Conservation (phyloP, 2,329 filamentous ascomycete genomes). For the Hawksworthiomyces lignivorus region DNA sequence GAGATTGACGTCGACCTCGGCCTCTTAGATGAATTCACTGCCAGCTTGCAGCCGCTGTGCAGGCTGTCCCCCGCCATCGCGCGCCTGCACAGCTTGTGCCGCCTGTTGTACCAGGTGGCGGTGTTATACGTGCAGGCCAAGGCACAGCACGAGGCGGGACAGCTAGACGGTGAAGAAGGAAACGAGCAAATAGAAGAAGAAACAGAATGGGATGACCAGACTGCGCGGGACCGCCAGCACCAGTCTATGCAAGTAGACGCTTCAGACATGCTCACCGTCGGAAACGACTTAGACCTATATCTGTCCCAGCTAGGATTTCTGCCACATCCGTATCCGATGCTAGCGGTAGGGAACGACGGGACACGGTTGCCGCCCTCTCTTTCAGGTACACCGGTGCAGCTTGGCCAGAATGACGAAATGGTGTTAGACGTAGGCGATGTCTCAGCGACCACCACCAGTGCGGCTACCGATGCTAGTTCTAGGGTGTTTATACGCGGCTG, state of each 20-base stretch:
- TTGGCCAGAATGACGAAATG: too few species aligned
- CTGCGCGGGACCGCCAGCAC: slow-evolving; percentile 23
- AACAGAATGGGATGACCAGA: background rate
- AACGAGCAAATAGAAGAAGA: too few species aligned
- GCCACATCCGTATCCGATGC: slow-evolving; percentile 21
- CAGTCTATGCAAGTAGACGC: slow-evolving; percentile 32
- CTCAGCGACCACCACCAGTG: too few species aligned
- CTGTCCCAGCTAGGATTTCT: slow-evolving; percentile 56
- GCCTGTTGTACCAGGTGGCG: slow-evolving; percentile 54
- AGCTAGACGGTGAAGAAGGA: too few species aligned
- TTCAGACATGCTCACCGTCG: slow-evolving; percentile 31
- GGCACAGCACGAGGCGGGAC: slow-evolving; percentile 24
- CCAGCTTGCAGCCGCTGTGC: slow-evolving; percentile 43
- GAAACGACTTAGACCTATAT: slow-evolving; percentile 57
- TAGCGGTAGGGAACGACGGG: too few species aligned
- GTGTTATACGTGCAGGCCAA: slow-evolving; percentile 56
- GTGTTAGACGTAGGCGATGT: too few species aligned
- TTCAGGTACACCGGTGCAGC: too few species aligned
- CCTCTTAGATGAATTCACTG: slow-evolving; percentile 48
- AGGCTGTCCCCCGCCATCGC: slow-evolving; percentile 50
- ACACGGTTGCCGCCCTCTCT: too few species aligned
- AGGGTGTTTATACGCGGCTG: too few species aligned
- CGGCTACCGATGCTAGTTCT: too few species aligned
- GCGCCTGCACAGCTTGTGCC: slow-evolving; percentile 54
- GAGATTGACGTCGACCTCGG: slow-evolving; percentile 44